Percentiles rank a stretch among this genome's conserved stretches.
Conservation (phyloP, 495 filamentous ascomycete species). For the Penicillium salamii region DNA sequence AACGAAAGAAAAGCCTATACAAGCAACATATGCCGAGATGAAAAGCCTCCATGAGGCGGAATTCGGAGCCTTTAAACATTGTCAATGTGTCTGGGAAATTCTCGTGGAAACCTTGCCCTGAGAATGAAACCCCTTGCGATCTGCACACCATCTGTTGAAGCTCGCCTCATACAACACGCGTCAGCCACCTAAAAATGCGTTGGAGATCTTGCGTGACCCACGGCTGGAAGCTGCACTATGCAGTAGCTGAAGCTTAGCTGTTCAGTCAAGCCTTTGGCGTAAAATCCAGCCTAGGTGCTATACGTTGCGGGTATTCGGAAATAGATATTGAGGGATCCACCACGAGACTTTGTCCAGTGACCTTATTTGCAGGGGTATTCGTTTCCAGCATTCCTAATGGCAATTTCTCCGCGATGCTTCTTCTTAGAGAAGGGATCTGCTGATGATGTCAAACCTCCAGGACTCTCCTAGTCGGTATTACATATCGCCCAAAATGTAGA, state of each 20-base stretch:
- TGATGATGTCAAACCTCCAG: background rate
- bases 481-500: background rate
- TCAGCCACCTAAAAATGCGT: background rate
- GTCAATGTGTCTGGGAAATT: slow-evolving; percentile 2
- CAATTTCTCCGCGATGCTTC: background rate
- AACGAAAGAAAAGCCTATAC: background rate
- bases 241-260: background rate
- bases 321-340: background rate
- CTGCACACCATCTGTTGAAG: background rate
- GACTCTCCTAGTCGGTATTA: no score
- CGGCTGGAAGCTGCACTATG: background rate
- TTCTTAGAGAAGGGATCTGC: background rate
- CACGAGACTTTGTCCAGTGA: background rate
- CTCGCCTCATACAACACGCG: background rate
- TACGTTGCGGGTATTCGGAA: background rate
- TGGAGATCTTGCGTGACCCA: background rate
- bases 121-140: slow-evolving; percentile 7
- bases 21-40: no score
- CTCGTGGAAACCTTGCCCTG: background rate
- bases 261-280: background rate
- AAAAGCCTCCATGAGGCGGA: background rate
- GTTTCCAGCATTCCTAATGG: slow-evolving; percentile 3
- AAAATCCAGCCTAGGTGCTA: background rate
- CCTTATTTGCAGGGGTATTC: slow-evolving; percentile 1
- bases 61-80: slow-evolving; percentile 1